phyloP scores from a whole-genome alignment of 73 alveolate species.

The Paramecium biaurelia region DNA sequence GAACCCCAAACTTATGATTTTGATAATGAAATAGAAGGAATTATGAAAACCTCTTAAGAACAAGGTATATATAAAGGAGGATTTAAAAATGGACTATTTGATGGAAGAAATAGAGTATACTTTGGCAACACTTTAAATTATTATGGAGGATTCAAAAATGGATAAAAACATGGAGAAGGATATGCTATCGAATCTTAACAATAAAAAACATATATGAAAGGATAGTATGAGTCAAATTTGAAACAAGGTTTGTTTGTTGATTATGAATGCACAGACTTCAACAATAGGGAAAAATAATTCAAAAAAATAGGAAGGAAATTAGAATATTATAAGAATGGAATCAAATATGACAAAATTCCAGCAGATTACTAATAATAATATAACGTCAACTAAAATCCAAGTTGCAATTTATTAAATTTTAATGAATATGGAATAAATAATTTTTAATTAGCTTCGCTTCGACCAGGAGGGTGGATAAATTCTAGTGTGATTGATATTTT shows the following conservation, averaged over 20 bases:
- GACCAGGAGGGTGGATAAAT: conserved; percentile 7
- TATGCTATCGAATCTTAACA: neutral
- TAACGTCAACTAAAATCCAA: neutral
- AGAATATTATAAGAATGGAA: neutral
- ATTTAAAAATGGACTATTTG: neutral
- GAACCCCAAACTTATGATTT: neutral
- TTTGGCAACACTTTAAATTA: neutral
- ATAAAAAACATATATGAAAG: neutral
- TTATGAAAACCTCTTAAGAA: neutral
- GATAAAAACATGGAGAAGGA: neutral
- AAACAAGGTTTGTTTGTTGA: neutral
- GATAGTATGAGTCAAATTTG: neutral
- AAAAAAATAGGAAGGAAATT: neutral
- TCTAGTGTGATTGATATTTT: neutral
- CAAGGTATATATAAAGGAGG: neutral
- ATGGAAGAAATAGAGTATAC: neutral
- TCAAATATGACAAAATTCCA: neutral
- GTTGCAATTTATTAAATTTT: neutral
- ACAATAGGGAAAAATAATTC: neutral
- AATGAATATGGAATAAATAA: neutral
- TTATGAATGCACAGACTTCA: neutral
- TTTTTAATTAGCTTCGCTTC: neutral
- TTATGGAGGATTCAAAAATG: neutral
- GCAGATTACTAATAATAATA: neutral
- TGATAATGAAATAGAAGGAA: neutral